Evolutionary conservation across 129 eudicot species (phyloP), one percentile per base, ranked within the genome.

Genomic region (Chrysanthemum seticuspe): DNA sequence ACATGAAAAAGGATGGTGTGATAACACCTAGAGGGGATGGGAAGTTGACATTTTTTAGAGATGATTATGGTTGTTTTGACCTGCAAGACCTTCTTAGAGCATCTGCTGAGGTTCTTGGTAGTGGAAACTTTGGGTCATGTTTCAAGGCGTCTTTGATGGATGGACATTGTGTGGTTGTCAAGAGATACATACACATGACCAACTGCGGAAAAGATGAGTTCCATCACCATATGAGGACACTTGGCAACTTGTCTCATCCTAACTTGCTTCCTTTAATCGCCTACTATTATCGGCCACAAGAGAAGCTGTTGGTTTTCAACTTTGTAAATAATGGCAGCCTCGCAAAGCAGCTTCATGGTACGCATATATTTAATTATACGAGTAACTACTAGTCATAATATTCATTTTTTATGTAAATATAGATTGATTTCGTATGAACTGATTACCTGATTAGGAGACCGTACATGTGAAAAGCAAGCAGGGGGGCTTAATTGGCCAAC

Each of bases 401-500:
- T 31, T 31, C 36, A 31, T 0, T 31, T 31, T 27, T 27, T 27
- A 27, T 29, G 31, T 29, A 29, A 3, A 29, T 29, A 29, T 29
- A 29, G 31, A 29, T 3, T 21, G 7, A 2, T 56, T 13, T 34
- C 1, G 1, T 36, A 36, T 36, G 44, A 36, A 36, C 44, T 36
- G 44, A 36, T 36, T 36, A 36, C 9, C 44, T 11, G 57, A 52
- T 52, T 52, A 11, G 15, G 15, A 10, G 57, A 10, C 15, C 15
- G 4, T n/a, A 53, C 6, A 4, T 11, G 9, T 53, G n/a, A 53
- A 53, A 53, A 14, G 58, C 19, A 21, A 14, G 61, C 27, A 8
- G 13, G n/a, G 1, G 77, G 78, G 0, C 70, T 87, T 5, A 89
- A 86, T 63, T 89, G 96, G 96, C 74, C 87, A 10, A 89, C 87